Evolutionary conservation across 164 flowering plant genomes (phyloP).

Genomic region (Sextonia rubra): DNA sequence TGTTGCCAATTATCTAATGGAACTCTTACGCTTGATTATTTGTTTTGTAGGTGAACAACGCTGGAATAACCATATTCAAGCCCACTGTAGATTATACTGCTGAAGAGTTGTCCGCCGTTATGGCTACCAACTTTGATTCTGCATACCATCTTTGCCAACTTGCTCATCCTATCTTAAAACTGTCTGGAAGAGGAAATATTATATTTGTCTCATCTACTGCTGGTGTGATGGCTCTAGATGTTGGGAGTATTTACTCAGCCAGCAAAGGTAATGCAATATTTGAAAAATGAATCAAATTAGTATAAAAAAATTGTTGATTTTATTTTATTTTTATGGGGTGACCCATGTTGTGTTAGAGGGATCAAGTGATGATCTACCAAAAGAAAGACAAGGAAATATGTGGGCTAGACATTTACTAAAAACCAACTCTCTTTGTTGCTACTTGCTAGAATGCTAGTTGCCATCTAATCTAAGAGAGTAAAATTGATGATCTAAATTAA

Average conservation of each 20-base stretch:
- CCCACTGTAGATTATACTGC: conserved; percentile 30
- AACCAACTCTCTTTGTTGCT: too few species aligned
- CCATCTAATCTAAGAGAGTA: too few species aligned
- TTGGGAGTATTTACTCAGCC: conserved; percentile 30
- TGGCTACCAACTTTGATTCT: conserved; percentile 47
- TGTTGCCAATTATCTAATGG: too few species aligned
- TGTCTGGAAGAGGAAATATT: conserved; percentile 38
- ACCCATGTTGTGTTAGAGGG: too few species aligned
- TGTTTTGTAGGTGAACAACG: conserved; percentile 40
- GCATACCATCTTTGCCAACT: conserved; percentile 48
- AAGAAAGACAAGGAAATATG: too few species aligned
- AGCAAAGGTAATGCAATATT: conserved; percentile 32
- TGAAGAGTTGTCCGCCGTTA: conserved; percentile 33
- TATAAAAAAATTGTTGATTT: too few species aligned
- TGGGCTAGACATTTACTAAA: too few species aligned
- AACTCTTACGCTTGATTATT: background rate
- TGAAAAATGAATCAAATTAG: background rate
- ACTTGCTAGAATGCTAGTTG: too few species aligned
- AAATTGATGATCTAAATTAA: too few species aligned
- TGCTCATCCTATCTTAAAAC: conserved; percentile 49
- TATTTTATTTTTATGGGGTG: too few species aligned
- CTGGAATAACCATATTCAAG: conserved; percentile 28
- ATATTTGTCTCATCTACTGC: conserved; percentile 42
- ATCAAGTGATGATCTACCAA: too few species aligned
- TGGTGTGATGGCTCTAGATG: conserved; percentile 22